Evolutionary conservation across 257 asterid species (phyloP).

Genomic region (Solanum clarkiae): DNA sequence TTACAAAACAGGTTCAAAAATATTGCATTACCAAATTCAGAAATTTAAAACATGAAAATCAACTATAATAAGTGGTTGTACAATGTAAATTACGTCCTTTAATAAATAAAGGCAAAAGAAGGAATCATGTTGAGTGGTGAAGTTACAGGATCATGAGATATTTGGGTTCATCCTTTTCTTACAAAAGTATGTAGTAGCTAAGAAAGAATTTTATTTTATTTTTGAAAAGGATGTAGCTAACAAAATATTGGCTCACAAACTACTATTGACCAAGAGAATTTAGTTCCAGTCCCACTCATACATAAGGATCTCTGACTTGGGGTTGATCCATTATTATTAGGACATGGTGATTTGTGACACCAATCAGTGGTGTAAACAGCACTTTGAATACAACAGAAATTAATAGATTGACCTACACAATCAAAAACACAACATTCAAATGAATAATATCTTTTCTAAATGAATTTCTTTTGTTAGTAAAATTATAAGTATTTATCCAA

Average conservation of each 20-base stretch:
- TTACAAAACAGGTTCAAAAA: background rate
- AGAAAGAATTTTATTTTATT: background rate
- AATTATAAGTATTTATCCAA: too few relatives aligned
- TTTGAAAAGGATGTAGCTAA: background rate
- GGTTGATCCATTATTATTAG: background rate
- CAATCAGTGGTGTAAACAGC: background rate
- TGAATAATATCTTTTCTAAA: background rate
- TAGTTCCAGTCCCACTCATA: background rate
- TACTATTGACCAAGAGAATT: background rate
- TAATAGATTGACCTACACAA: background rate
- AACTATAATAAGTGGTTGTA: background rate
- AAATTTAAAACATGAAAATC: background rate
- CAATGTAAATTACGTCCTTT: background rate
- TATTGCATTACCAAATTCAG: background rate
- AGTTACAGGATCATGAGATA: background rate
- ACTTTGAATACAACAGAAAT: background rate
- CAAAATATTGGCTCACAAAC: background rate
- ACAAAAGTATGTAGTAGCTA: background rate
- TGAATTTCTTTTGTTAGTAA: background rate
- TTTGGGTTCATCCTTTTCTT: background rate
- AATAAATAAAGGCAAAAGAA: background rate
- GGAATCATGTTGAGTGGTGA: background rate
- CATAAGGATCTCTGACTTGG: background rate
- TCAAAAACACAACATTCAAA: background rate
- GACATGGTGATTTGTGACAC: background rate